Evolutionary conservation across 148 eudicot genomes (phyloP), one percentile per base, ranked within the genome.

Genomic region (Chenopodium formosanum): DNA sequence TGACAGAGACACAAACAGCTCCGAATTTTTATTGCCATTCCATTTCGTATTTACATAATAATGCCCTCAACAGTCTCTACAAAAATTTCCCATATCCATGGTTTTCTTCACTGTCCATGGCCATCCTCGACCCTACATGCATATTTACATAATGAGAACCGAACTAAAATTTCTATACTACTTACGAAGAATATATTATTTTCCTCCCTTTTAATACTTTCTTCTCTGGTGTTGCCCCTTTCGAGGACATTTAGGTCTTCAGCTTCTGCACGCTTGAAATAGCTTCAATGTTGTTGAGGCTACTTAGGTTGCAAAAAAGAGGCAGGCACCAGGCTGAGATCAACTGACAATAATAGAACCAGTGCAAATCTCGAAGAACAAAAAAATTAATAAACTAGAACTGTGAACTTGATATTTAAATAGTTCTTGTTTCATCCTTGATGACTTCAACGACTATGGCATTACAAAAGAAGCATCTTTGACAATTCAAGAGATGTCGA

Each of bases 391-490:
- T 63, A 63, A 19, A 47, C 71, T 25, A 40, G 58, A 44, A 46
- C 25, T 32, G 44, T 37, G n/a, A 80, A 47, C 16, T 52, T 27
- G 74, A 20, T 6, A 19, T 77, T 86, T 22, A 86, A 14, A 68
- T 62, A 29, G 83, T 70, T 53, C 70, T 83, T 68, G 34, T 47
- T 44, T 88, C 87, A 70, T 78, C 80, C 84, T 53, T 86, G 74
- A 85, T 32, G 37, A 94, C 93, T 82, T 84, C 88, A 9, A 75
- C 64, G 10, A 94, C 97, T 0, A 87, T 84, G 14, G 95, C 90
- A 70, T 94, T 94, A 91, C 98, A 94, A 75, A 94, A 94, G 93
- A 94, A 94, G 87, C 98, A 94, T 85, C 98, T 91, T 75, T 90
- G 88, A 79, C 97, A 89, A 79, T 94, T 94, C 31, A 94, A 85